Conservation (phyloP, 257 asterid species). For the Solanum habrochaites region DNA sequence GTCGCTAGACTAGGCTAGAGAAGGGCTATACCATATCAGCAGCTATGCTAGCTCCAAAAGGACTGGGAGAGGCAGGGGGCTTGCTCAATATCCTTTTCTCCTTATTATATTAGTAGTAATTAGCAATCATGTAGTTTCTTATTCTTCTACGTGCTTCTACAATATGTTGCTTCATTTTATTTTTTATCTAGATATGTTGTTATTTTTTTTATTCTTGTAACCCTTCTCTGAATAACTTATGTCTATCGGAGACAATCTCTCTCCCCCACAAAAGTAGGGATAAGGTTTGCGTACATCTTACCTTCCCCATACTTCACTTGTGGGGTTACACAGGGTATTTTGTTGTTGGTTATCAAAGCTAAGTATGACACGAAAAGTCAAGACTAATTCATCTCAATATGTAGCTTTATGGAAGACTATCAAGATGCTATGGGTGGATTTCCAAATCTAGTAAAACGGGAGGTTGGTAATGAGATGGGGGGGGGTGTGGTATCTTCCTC, state of each 20-base stretch:
- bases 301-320: neutral
- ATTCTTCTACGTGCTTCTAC: neutral
- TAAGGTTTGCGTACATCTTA: neutral
- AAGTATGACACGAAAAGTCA: neutral
- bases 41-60: neutral
- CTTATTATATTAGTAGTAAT: neutral
- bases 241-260: neutral
- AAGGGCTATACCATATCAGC: neutral
- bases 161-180: neutral
- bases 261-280: neutral
- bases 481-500: too few species aligned
- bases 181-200: neutral
- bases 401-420: neutral
- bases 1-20: neutral
- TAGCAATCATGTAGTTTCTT: neutral
- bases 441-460: neutral
- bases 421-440: neutral
- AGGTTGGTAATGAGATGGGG: too few species aligned
- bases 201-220: neutral
- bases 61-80: neutral
- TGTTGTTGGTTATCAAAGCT: neutral
- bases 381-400: neutral
- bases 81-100: neutral
- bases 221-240: neutral
- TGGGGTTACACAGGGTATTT: neutral